These are phyloP conservation scores for Ploettnerulaceae sp. DNA, from an alignment of 2,329 filamentous ascomycete genomes.

Conservation along the genomic window DNA sequence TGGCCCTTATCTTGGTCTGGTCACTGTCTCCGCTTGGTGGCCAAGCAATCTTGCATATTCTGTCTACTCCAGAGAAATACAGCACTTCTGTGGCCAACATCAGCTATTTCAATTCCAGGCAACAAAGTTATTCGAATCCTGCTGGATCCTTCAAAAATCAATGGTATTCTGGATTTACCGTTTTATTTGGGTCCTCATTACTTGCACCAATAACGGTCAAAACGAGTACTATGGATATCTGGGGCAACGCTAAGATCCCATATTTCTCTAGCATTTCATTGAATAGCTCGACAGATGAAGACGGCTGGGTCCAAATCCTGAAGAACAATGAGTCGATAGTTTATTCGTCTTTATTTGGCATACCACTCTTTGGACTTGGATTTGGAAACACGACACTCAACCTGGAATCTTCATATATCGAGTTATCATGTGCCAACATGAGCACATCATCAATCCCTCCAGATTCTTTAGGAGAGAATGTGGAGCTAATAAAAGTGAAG, in stretches of 20 bases:
- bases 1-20: slow-evolving; percentile 31
- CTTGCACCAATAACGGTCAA: slow-evolving; percentile 23
- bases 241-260: slow-evolving; percentile 32
- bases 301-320: slow-evolving; percentile 20
- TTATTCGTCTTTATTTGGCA: slow-evolving; percentile 25
- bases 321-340: slow-evolving; percentile 11
- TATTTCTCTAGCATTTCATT: slow-evolving; percentile 18
- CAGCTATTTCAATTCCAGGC: slow-evolving; percentile 22
- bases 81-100: slow-evolving; percentile 13
- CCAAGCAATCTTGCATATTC: slow-evolving; percentile 30
- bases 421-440: slow-evolving; percentile 20
- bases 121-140: slow-evolving; percentile 22
- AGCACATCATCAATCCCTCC: slow-evolving; percentile 4
- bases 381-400: slow-evolving; percentile 21
- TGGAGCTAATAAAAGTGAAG: background rate
- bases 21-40: slow-evolving; percentile 32
- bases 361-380: slow-evolving; percentile 18
- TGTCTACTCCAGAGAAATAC: slow-evolving; percentile 15
- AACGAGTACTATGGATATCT: slow-evolving; percentile 25
- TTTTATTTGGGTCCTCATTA: slow-evolving; percentile 22
- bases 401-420: slow-evolving; percentile 24
- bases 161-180: slow-evolving; percentile 20
- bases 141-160: slow-evolving; percentile 12
- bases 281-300: slow-evolving; percentile 7
- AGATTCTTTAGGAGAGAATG: slow-evolving; percentile 1